A percentile compares a stretch with the other conserved stretches of the same genome.
phyloP scores from a whole-genome alignment of 2,329 filamentous ascomycete species.

The Curvularia lunata region DNA sequence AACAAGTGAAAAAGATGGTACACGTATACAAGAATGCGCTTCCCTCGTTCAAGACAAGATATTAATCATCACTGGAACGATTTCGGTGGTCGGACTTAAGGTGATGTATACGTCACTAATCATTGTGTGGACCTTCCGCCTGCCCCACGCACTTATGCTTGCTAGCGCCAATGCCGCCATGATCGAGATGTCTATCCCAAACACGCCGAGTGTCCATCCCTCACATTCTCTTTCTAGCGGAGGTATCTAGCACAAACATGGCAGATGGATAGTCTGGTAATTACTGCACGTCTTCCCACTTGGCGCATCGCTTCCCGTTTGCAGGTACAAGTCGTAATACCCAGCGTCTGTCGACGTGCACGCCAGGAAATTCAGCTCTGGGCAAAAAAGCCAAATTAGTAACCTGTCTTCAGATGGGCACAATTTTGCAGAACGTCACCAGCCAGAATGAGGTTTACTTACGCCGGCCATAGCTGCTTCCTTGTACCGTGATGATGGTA shows the following conservation, averaged over 20 bases:
- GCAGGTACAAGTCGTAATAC: constrained; percentile 61
- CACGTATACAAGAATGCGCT: neutral
- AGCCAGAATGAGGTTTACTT: constrained; percentile 12
- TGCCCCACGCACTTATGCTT: neutral
- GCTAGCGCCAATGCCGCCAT: constrained; percentile 7
- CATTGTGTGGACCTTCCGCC: constrained; percentile 1
- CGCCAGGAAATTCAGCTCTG: constrained; percentile 60
- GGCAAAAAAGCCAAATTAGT: neutral
- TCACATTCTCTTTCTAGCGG: neutral
- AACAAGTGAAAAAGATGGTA: neutral
- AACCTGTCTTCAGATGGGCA: neutral
- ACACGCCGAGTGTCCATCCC: neutral
- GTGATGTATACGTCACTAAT: constrained; percentile 19
- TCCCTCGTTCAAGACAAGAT: neutral
- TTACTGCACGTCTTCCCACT: constrained; percentile 60
- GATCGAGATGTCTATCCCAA: neutral
- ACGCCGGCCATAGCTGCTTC: constrained; percentile 55
- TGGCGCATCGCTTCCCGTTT: constrained; percentile 60
- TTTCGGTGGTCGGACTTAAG: constrained; percentile 10
- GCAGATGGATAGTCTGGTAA: constrained; percentile 62
- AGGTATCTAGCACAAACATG: constrained; percentile 53
- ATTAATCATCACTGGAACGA: constrained; percentile 10
- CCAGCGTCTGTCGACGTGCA: constrained; percentile 51
- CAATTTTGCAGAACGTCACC: neutral
- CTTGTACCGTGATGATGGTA: constrained; percentile 56